A percentile compares a stretch with the other conserved stretches of the same genome.
phyloP scores from a whole-genome alignment of 352 stramenopile genomes.

The Elongisporangium undulatum region DNA sequence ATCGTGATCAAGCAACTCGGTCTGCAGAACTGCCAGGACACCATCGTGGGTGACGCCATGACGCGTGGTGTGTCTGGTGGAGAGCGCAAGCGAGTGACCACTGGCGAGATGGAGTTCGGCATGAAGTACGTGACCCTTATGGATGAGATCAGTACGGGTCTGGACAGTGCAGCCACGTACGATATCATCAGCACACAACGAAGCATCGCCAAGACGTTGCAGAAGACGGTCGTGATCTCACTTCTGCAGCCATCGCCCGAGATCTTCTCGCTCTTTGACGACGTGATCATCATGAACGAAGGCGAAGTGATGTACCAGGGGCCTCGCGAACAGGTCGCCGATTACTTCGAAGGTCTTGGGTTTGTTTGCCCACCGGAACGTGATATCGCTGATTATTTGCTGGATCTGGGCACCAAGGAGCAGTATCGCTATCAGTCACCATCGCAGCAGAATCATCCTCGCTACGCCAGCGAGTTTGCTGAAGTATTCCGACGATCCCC shows the following conservation, averaged over 20 bases:
- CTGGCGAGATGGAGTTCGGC: conserved; percentile 78
- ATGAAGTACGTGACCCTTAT: conserved; percentile 67
- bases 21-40: conserved; percentile 36
- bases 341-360: conserved; percentile 80
- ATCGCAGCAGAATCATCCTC: conserved; percentile 5
- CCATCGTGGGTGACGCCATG: conserved; percentile 46
- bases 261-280: conserved; percentile 52
- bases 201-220: conserved; percentile 30
- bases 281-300: conserved; percentile 55
- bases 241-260: conserved; percentile 51
- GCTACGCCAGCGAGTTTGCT: conserved; percentile 18
- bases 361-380: conserved; percentile 46
- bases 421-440: conserved; percentile 26
- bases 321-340: conserved; percentile 47
- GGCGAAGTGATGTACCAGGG: conserved; percentile 66
- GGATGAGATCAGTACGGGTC: conserved; percentile 91
- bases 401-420: conserved; percentile 48
- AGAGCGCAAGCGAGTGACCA: conserved; percentile 64
- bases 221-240: conserved; percentile 50
- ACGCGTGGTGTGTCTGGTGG: conserved; percentile 56
- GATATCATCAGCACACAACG: conserved; percentile 84
- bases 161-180: conserved; percentile 88
- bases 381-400: conserved; percentile 89
- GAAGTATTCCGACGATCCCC: conserved; percentile 11
- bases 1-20: conserved; percentile 29